phyloP scores from a whole-genome alignment of 306 rosid species.

The Cucurbita maxima region DNA sequence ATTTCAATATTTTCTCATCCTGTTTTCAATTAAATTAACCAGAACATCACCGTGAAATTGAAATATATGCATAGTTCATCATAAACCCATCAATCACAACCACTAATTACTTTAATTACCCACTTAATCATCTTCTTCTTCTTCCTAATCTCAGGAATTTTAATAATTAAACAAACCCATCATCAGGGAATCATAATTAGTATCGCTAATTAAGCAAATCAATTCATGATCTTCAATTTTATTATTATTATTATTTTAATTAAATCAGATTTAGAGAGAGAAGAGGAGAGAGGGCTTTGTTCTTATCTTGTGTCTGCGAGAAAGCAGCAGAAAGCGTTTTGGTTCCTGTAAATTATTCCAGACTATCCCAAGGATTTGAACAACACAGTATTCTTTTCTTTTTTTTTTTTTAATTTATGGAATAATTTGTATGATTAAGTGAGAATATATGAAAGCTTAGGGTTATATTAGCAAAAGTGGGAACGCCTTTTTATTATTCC shows the following conservation, averaged over 20 bases:
- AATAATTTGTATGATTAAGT: not conserved
- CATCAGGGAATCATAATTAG: not conserved
- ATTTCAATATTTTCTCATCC: conserved; percentile 3
- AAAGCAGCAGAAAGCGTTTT: conserved; percentile 10
- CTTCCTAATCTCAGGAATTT: not conserved
- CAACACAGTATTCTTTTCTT: not conserved
- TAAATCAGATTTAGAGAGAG: not conserved
- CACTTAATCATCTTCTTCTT: not conserved
- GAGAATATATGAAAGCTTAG: not conserved
- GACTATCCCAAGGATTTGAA: not conserved
- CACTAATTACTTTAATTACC: not conserved
- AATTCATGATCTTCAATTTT: not conserved
- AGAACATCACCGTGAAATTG: conserved; percentile 20
- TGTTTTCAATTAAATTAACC: conserved; percentile 46
- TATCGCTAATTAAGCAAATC: not conserved
- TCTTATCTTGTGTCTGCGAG: conserved; percentile 2
- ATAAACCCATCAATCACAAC: not conserved
- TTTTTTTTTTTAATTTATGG: not conserved
- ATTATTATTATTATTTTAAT: not conserved
- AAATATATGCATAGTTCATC: not conserved
- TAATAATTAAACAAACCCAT: not conserved
- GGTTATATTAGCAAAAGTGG: not conserved
- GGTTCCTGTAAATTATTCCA: conserved; percentile 5
- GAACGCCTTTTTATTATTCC: conserved; percentile 2
- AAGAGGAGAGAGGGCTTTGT: not conserved